phyloP scores from a whole-genome alignment of 805 yeast genomes.

The Suhomyces pyralidae region DNA sequence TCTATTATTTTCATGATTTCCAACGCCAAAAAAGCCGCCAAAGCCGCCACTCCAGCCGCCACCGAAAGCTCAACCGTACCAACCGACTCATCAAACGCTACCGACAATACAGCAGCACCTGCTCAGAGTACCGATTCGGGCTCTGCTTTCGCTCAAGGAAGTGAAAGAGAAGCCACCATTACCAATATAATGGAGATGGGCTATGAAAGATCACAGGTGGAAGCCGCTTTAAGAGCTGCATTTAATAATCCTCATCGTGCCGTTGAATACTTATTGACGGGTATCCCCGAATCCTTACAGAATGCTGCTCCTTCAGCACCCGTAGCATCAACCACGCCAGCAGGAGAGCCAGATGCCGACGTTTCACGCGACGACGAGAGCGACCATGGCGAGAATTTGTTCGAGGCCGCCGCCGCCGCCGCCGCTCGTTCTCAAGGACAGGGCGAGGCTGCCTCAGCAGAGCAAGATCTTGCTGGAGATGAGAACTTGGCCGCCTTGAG shows the following conservation, averaged over 20 bases:
- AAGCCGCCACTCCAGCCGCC: conserved; percentile 19
- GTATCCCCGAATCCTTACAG: conserved; percentile 69
- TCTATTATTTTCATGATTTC: conserved; percentile 91
- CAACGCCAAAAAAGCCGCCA: conserved; percentile 29
- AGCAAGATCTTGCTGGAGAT: conserved; percentile 39
- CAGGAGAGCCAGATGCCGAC: conserved; percentile 27
- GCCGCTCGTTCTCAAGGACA: conserved; percentile 17
- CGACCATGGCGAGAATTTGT: conserved; percentile 45
- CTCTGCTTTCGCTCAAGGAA: conserved; percentile 73
- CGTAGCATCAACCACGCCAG: conserved; percentile 14
- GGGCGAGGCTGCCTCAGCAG: conserved; percentile 16
- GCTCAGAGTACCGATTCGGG: conserved; percentile 21
- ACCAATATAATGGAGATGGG: conserved; percentile 94
- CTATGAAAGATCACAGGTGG: conserved; percentile 81
- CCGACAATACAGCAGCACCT: conserved; percentile 22
- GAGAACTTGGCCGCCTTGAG: conserved; percentile 57
- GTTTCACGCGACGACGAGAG: conserved; percentile 13
- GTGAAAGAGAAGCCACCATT: conserved; percentile 73
- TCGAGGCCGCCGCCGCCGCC: conserved; percentile 49
- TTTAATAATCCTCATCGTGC: conserved; percentile 98
- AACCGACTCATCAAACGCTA: conserved; percentile 11
- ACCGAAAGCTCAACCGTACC: conserved; percentile 15
- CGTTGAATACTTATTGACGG: conserved; percentile 88
- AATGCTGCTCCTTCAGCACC: conserved; percentile 25
- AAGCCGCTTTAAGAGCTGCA: conserved; percentile 89